A percentile compares a stretch with the other conserved stretches of the same genome.
phyloP scores from a whole-genome alignment of 1,139 yeast species.

The Yamadazyma aaseri region DNA sequence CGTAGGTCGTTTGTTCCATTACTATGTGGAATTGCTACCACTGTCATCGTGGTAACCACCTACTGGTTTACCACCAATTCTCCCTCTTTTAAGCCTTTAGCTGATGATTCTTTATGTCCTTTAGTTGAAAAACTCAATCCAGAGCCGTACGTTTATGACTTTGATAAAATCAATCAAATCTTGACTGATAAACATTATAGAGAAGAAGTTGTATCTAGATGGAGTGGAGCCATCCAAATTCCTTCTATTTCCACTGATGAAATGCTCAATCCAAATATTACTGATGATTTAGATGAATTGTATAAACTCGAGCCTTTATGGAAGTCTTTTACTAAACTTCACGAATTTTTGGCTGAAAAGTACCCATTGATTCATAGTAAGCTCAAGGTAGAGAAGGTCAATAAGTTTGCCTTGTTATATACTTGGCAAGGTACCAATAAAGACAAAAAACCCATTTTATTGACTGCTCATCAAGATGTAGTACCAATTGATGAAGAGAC shows the following conservation, averaged over 20 bases:
- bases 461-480: conserved; percentile 54
- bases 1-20: no score
- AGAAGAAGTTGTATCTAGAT: conserved; percentile 38
- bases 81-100: no score
- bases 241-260: conserved; percentile 69
- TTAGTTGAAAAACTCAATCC: conserved; percentile 34
- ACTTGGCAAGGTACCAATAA: conserved; percentile 37
- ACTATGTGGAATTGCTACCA: conserved; percentile 3
- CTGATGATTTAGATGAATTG: conserved; percentile 23
- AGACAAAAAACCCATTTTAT: conserved; percentile 37
- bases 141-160: conserved; percentile 19
- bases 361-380: conserved; percentile 34
- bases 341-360: conserved; percentile 24
- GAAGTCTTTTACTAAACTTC: conserved; percentile 30
- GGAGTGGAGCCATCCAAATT: conserved; percentile 56
- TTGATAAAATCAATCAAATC: conserved; percentile 24
- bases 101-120: conserved; percentile 33
- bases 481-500: conserved; percentile 48
- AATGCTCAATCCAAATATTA: conserved; percentile 27
- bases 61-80: conserved; percentile 2
- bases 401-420: conserved; percentile 33
- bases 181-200: conserved; percentile 40
- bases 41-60: no score
- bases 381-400: conserved; percentile 31
- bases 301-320: conserved; percentile 29